These are phyloP conservation scores for Hyphopichia homilentoma DNA, from an alignment of 805 yeast genomes.

Conservation along the genomic window DNA sequence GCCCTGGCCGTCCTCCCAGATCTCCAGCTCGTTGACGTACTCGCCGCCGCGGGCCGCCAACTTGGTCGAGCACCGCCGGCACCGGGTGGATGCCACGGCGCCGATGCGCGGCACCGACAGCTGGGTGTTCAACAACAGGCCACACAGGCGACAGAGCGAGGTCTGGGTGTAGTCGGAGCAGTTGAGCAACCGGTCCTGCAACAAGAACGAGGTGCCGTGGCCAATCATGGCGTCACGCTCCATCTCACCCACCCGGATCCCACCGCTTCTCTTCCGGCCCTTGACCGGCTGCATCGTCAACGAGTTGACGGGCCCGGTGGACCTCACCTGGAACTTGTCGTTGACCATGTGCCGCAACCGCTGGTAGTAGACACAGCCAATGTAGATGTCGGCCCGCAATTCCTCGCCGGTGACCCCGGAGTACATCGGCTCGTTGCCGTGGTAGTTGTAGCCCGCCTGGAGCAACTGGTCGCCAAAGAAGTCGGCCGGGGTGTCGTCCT, in stretches of 20 bases:
- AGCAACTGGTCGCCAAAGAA: conserved; percentile 91
- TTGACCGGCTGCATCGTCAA: conserved; percentile 99
- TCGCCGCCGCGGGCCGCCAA: conserved; percentile 53
- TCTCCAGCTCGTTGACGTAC: conserved; percentile 62
- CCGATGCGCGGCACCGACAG: conserved; percentile 90
- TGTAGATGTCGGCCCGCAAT: conserved; percentile 89
- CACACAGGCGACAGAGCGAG: conserved; percentile 86
- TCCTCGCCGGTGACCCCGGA: conserved; percentile 99
- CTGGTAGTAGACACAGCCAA: conserved; percentile 97
- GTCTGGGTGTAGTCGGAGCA: conserved; percentile 95
- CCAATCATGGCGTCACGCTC: conserved; percentile 99
- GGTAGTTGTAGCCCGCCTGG: conserved; percentile 90
- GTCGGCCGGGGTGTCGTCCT: conserved; percentile 93
- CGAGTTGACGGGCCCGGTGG: conserved; percentile 96
- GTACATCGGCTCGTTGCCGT: conserved; percentile 98
- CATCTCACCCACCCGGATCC: conserved; percentile 99
- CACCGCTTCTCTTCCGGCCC: conserved; percentile 98
- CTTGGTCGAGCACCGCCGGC: conserved; percentile 85
- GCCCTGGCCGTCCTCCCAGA: conserved; percentile 98
- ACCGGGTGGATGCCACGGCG: conserved; percentile 67
- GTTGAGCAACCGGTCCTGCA: conserved; percentile 92
- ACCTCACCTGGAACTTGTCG: conserved; percentile 98
- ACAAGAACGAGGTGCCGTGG: conserved; percentile 92
- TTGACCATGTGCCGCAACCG: conserved; percentile 99
- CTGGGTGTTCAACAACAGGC: conserved; percentile 86